Evolutionary conservation across 208 protist genomes (phyloP).

Genomic region (Wallacemonas sp.): DNA sequence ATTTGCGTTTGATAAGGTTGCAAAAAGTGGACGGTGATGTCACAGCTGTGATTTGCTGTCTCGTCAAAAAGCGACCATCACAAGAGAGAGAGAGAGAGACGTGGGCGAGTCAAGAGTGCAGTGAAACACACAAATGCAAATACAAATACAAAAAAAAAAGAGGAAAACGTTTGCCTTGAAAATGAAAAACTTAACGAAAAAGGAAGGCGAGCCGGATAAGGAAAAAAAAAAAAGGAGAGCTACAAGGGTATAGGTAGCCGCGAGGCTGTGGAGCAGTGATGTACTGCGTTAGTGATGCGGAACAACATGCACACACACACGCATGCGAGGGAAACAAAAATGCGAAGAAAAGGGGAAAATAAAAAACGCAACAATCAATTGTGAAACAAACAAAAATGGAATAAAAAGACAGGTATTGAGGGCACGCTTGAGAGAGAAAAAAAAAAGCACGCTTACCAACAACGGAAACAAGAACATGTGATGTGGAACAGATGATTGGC

Average conservation of each 20-base stretch:
- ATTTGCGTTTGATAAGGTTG: no score
- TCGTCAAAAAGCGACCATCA: no score
- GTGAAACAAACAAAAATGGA: background rate
- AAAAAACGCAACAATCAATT: slow-evolving; percentile 3
- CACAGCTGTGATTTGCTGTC: no score
- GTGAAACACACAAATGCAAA: background rate
- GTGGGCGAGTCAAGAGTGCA: background rate
- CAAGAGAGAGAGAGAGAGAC: slow-evolving; percentile 15
- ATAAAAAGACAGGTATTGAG: background rate
- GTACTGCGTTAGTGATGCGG: no score
- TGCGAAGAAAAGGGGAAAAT: slow-evolving; percentile 11
- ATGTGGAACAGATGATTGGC: no score
- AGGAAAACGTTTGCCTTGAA: background rate
- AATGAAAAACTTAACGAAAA: slow-evolving; percentile 13
- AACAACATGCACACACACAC: background rate
- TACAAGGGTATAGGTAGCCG: no score
- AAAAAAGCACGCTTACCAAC: background rate
- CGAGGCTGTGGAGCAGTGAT: no score
- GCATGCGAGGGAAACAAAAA: slow-evolving; percentile 1
- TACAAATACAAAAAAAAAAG: background rate
- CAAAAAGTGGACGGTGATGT: no score
- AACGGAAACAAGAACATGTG: slow-evolving; percentile 3
- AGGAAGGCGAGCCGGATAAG: background rate
- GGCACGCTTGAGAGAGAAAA: background rate
- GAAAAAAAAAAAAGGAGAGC: slow-evolving; percentile 15